Conservation (phyloP, 23 red algal genomes). For the Pyropia yezoensis region DNA sequence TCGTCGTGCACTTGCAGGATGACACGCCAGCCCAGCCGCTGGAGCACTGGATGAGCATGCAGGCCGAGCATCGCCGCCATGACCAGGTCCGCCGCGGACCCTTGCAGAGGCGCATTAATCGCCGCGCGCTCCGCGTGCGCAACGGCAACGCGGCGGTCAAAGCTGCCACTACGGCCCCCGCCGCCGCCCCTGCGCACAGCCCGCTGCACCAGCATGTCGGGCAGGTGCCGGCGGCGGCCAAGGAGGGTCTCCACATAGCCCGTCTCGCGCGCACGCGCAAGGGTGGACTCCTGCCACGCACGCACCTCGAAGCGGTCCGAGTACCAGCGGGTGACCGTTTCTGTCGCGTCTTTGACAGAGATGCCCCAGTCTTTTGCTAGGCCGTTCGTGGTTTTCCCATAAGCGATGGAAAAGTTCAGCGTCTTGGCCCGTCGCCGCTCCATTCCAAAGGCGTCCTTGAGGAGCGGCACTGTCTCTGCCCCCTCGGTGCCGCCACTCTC, state of each 20-base stretch:
- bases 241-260: constrained; percentile 68
- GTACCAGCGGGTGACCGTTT: constrained; percentile 74
- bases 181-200: no score
- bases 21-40: constrained; percentile 65
- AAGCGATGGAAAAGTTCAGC: constrained; percentile 92
- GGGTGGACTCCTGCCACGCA: constrained; percentile 51
- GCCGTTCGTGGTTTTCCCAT: constrained; percentile 77
- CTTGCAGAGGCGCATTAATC: constrained; percentile 88
- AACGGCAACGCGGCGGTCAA: not conserved
- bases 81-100: constrained; percentile 80
- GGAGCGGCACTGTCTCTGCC: constrained; percentile 18
- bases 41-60: constrained; percentile 25
- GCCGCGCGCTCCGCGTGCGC: constrained; percentile 66
- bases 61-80: constrained; percentile 83
- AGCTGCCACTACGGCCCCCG: no score
- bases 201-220: constrained; percentile 8
- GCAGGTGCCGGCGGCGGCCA: constrained; percentile 68
- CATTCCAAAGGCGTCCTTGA: constrained; percentile 68
- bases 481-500: no score
- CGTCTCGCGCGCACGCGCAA: constrained; percentile 24
- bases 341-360: constrained; percentile 41
- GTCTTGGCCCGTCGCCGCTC: constrained; percentile 79
- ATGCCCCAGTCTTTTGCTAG: constrained; percentile 75
- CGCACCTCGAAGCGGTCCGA: constrained; percentile 69
- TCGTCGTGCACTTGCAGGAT: constrained; percentile 92